Conservation (phyloP, 1,284 basidiomycete genomes). For the Malassezia brasiliensis region DNA sequence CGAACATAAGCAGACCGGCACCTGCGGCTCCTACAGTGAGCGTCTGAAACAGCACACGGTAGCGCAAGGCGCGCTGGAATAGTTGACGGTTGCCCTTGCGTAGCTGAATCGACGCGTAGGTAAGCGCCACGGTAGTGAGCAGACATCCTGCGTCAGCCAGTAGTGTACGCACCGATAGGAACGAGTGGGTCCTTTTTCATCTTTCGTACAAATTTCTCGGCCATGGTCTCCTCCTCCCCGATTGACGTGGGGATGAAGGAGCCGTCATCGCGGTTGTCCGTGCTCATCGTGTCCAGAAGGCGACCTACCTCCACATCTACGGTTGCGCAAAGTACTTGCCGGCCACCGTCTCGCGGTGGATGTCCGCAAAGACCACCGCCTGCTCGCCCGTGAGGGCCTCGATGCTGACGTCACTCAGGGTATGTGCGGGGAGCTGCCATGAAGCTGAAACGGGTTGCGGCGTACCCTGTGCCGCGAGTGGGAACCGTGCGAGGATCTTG, state of each 20-base stretch:
- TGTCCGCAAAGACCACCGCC: not conserved
- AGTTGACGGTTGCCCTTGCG: slow-evolving; percentile 37
- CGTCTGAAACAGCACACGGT: slow-evolving; percentile 44
- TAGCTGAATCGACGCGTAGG: slow-evolving; percentile 37
- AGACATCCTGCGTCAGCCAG: slow-evolving; percentile 27
- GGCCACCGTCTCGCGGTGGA: slow-evolving; percentile 5
- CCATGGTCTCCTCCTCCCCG: slow-evolving; percentile 4
- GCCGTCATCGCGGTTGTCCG: not conserved
- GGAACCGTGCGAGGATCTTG: slow-evolving; percentile 13
- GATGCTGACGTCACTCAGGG: slow-evolving; percentile 6
- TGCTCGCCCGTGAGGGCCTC: not conserved
- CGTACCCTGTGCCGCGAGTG: slow-evolving; percentile 2
- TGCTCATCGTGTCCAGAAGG: not conserved
- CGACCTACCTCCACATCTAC: slow-evolving; percentile 1
- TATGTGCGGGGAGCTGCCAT: not conserved
- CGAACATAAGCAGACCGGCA: slow-evolving; percentile 35
- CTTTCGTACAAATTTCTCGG: slow-evolving; percentile 38
- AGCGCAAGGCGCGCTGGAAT: slow-evolving; percentile 43
- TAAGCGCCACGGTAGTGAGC: slow-evolving; percentile 37
- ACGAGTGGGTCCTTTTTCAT: slow-evolving; percentile 43
- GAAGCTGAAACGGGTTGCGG: slow-evolving; percentile 5
- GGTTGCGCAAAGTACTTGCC: slow-evolving; percentile 12
- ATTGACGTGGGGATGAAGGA: not conserved
- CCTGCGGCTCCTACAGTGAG: slow-evolving; percentile 41
- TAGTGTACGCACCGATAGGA: slow-evolving; percentile 34